A percentile compares a stretch with the other conserved stretches of the same genome.
These are phyloP conservation scores for Dichomitus squalens DNA, from an alignment of 1,284 basidiomycete species.

Conservation along the genomic window DNA sequence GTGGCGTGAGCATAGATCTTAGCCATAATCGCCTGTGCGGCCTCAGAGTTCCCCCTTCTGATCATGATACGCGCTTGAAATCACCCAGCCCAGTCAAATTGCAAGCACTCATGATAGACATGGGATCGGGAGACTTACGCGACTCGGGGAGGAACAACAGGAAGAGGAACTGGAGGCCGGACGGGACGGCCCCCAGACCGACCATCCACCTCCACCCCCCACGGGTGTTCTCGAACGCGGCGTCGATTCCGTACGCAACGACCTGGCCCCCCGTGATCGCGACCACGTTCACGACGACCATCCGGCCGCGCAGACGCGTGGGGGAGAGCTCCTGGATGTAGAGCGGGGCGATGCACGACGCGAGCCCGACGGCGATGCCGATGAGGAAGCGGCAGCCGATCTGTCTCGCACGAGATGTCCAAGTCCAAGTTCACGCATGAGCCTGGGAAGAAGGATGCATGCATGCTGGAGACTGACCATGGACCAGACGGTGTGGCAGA, in stretches of 20 bases:
- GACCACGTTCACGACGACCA: slow-evolving; percentile 71
- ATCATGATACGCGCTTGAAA: slow-evolving; percentile 70
- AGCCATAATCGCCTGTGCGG: slow-evolving; percentile 54
- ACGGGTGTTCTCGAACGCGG: slow-evolving; percentile 63
- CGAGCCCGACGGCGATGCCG: slow-evolving; percentile 69
- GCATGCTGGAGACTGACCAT: slow-evolving; percentile 51
- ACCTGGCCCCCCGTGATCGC: slow-evolving; percentile 77
- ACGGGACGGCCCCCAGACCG: slow-evolving; percentile 71
- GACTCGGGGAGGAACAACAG: slow-evolving; percentile 77
- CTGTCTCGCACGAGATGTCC: no score
- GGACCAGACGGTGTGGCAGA: slow-evolving; percentile 66
- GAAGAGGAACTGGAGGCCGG: slow-evolving; percentile 62
- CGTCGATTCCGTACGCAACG: slow-evolving; percentile 77
- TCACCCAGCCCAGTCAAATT: background rate
- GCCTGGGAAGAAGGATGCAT: background rate
- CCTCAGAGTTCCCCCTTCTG: slow-evolving; percentile 50
- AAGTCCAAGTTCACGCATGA: background rate
- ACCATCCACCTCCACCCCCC: slow-evolving; percentile 88
- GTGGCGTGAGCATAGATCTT: slow-evolving; percentile 72
- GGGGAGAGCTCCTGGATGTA: slow-evolving; percentile 87
- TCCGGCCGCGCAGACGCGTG: slow-evolving; percentile 71
- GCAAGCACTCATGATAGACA: background rate
- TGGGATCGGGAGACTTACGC: slow-evolving; percentile 46
- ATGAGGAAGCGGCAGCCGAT: slow-evolving; percentile 78
- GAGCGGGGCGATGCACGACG: slow-evolving; percentile 79